A percentile compares a stretch with the other conserved stretches of the same genome.
phyloP scores from a whole-genome alignment of 2,329 filamentous ascomycete species.

The Penicillium glabrum region DNA sequence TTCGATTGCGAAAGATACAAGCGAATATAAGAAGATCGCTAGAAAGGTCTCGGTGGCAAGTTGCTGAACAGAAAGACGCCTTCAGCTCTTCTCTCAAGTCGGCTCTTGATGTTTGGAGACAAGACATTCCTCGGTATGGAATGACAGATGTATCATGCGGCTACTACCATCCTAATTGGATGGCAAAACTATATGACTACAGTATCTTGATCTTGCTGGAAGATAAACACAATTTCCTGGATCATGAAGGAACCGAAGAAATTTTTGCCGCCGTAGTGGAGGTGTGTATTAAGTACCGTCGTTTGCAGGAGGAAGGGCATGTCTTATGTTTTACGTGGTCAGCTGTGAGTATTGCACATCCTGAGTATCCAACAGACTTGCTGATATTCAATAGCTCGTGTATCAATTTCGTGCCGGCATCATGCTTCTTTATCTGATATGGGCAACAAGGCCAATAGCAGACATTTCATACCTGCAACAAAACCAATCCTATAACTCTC shows the following conservation, averaged over 20 bases:
- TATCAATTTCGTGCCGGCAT: slow-evolving; percentile 29
- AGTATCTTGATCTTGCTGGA: slow-evolving; percentile 29
- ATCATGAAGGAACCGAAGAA: slow-evolving; percentile 25
- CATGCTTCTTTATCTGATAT: slow-evolving; percentile 28
- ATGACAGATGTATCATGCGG: slow-evolving; percentile 22
- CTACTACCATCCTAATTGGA: slow-evolving; percentile 27
- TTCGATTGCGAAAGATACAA: slow-evolving; percentile 28
- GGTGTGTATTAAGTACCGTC: slow-evolving; percentile 26
- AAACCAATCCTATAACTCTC: slow-evolving; percentile 10
- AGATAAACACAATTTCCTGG: slow-evolving; percentile 22
- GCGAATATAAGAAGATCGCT: slow-evolving; percentile 24
- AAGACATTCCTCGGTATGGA: slow-evolving; percentile 29
- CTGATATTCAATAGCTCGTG: slow-evolving; percentile 19
- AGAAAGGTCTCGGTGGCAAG: slow-evolving; percentile 12
- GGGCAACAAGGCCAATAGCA: slow-evolving; percentile 15
- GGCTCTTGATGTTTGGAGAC: slow-evolving; percentile 25
- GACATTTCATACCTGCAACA: slow-evolving; percentile 1
- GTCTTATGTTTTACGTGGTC: slow-evolving; percentile 32
- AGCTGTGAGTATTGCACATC: slow-evolving; percentile 19
- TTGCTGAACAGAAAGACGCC: slow-evolving; percentile 6
- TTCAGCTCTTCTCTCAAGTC: slow-evolving; percentile 22
- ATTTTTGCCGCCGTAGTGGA: slow-evolving; percentile 26
- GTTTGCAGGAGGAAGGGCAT: slow-evolving; percentile 28
- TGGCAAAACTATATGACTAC: slow-evolving; percentile 29
- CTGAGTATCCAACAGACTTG: not conserved